Percentiles rank a stretch among this genome's conserved stretches.
Conservation (phyloP, 139 green algal genomes). For the Closterium sp. region DNA sequence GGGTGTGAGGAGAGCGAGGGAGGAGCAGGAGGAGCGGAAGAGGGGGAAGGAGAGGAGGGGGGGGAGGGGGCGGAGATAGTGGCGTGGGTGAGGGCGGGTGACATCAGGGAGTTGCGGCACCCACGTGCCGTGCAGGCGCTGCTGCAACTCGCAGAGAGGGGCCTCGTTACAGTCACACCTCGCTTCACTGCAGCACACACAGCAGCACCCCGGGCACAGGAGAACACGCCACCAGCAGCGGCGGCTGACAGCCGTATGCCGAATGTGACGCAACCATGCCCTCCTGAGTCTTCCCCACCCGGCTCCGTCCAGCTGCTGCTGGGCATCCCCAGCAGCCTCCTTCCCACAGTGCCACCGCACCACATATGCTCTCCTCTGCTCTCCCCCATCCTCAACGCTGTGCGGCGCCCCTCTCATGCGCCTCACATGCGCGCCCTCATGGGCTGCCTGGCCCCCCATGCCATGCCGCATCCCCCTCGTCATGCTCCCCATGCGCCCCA, state of each 20-base stretch:
- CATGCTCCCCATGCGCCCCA: neutral
- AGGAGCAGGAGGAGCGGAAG: too few relatives aligned
- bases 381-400: neutral
- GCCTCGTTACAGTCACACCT: neutral
- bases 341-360: neutral
- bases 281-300: too few relatives aligned
- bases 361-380: neutral
- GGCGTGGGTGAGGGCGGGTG: neutral
- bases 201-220: neutral
- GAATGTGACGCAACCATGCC: too few relatives aligned
- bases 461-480: neutral
- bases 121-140: neutral
- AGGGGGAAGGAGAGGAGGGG: too few relatives aligned
- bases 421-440: neutral
- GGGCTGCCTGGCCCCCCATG: neutral
- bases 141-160: neutral
- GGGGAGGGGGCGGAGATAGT: neutral
- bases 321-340: neutral
- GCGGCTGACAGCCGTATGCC: too few relatives aligned
- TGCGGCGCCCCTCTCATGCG: too few relatives aligned
- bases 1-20: too few relatives aligned
- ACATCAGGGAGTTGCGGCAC: neutral
- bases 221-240: neutral
- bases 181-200: neutral
- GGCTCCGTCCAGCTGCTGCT: neutral